Percentiles rank a stretch among this genome's conserved stretches.
Conservation (phyloP, 1,284 basidiomycete species). For the Apiotrichum gracile region DNA sequence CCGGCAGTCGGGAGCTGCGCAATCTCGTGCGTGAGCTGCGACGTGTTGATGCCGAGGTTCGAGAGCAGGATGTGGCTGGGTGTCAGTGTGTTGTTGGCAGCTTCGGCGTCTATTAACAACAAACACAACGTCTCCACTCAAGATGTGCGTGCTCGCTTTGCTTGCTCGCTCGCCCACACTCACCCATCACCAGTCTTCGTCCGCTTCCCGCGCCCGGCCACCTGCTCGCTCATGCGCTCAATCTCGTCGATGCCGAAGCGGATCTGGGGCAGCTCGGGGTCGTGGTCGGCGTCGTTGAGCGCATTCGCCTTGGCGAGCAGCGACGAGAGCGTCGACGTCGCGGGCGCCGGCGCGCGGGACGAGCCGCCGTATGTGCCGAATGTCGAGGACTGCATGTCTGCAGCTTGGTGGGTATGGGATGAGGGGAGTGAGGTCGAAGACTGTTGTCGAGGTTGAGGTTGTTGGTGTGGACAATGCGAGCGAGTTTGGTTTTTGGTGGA, state of each 20-base stretch:
- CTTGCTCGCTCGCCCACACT: conserved; percentile 2
- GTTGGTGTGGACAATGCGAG: neutral
- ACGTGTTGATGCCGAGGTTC: conserved; percentile 43
- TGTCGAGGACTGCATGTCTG: conserved; percentile 10
- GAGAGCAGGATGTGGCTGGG: conserved; percentile 35
- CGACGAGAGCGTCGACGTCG: conserved; percentile 27
- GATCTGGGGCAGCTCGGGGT: conserved; percentile 41
- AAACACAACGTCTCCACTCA: neutral
- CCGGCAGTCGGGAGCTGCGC: conserved; percentile 25
- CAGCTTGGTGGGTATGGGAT: neutral
- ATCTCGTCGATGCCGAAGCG: conserved; percentile 44
- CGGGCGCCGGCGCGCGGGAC: conserved; percentile 14
- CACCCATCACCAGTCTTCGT: conserved; percentile 33
- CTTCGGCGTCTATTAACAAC: neutral
- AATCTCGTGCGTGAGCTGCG: conserved; percentile 39
- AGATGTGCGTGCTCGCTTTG: no score
- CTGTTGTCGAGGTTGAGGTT: neutral
- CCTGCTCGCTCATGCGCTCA: conserved; percentile 39
- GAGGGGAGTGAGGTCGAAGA: neutral
- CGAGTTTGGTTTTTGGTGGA: neutral
- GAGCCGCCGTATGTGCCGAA: conserved; percentile 4
- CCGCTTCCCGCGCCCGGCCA: conserved; percentile 33
- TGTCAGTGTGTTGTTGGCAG: neutral
- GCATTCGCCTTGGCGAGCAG: conserved; percentile 40
- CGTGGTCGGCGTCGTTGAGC: conserved; percentile 30